These are phyloP conservation scores for Eucalyptus marginata DNA, from an alignment of 345 rosid genomes.

Conservation along the genomic window DNA sequence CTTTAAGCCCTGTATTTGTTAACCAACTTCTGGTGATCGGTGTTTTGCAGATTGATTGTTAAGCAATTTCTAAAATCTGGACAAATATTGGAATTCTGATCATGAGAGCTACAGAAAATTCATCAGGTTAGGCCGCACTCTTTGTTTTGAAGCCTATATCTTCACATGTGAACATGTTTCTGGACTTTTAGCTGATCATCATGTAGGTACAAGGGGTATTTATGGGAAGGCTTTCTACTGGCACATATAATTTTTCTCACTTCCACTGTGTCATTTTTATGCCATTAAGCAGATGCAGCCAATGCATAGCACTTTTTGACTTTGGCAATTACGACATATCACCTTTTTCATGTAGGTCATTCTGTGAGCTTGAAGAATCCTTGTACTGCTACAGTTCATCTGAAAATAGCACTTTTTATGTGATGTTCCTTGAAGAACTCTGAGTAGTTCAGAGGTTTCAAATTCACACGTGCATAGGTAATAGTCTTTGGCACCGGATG, in stretches of 20 bases:
- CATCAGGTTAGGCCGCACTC: background rate
- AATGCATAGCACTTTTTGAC: background rate
- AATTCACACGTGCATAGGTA: background rate
- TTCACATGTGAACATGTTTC: background rate
- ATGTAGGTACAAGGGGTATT: background rate
- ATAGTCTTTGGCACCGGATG: background rate
- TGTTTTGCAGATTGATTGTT: background rate
- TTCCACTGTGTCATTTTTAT: background rate
- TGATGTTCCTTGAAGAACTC: background rate
- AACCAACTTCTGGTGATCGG: background rate
- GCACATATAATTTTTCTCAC: background rate
- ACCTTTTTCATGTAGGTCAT: background rate
- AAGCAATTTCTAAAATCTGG: background rate
- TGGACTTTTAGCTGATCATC: background rate
- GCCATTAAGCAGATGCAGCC: background rate
- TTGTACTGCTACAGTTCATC: background rate
- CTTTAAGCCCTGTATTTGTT: background rate
- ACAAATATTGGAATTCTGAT: background rate
- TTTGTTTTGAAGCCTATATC: background rate
- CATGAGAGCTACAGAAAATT: background rate
- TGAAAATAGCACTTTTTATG: background rate
- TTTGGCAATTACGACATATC: background rate
- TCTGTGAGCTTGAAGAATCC: background rate
- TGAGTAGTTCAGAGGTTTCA: background rate
- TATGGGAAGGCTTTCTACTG: background rate